Percentiles rank a stretch among this genome's conserved stretches.
phyloP scores from a whole-genome alignment of 2,329 filamentous ascomycete species.

The Paracorniculantispora psalliotae region DNA sequence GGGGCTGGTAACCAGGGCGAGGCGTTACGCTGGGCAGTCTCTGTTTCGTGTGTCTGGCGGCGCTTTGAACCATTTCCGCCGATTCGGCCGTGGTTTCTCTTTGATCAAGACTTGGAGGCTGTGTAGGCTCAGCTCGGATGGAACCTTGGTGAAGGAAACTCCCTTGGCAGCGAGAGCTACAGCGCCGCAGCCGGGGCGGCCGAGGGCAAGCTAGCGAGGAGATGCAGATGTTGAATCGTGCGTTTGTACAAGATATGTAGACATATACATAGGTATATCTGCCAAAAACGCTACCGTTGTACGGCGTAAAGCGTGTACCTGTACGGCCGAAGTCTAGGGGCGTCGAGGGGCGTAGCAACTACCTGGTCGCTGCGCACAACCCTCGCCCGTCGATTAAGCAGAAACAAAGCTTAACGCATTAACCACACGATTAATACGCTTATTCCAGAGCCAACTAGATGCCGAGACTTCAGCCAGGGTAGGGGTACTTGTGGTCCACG shows the following conservation, averaged over 20 bases:
- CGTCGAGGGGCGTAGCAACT: not conserved
- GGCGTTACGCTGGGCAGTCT: not conserved
- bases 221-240: not conserved
- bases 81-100: not conserved
- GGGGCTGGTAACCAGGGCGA: slow-evolving; percentile 1
- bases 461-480: not conserved
- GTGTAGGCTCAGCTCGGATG: not conserved
- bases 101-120: not conserved
- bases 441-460: not conserved
- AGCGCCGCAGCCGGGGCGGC: not conserved
- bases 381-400: not conserved
- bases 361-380: not conserved
- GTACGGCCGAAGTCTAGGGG: too few species aligned
- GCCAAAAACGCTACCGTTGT: too few species aligned
- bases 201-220: not conserved
- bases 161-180: not conserved
- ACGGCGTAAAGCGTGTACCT: too few species aligned
- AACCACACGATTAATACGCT: not conserved
- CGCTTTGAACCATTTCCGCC: not conserved
- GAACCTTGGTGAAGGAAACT: not conserved
- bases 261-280: too few species aligned
- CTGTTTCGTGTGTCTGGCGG: not conserved
- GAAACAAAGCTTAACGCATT: not conserved
- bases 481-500: not conserved
- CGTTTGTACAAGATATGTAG: too few species aligned